Evolutionary conservation across 805 yeast genomes (phyloP).

Genomic region (Ogataea pignaliae): DNA sequence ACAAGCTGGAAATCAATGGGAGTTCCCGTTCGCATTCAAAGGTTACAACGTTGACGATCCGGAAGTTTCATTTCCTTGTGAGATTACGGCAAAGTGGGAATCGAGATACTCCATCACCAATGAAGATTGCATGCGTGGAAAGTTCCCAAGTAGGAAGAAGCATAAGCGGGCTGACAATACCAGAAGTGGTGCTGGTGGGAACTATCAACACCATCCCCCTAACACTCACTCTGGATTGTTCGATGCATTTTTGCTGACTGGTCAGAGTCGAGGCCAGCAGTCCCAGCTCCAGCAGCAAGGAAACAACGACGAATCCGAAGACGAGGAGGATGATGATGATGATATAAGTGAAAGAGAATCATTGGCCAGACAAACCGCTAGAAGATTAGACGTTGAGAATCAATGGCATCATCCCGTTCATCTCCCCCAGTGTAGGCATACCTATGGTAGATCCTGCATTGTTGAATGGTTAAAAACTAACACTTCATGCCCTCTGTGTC

Average conservation of each 20-base stretch:
- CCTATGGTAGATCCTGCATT: constrained; percentile 77
- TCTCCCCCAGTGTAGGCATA: constrained; percentile 73
- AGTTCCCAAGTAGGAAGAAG: not conserved
- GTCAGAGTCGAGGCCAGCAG: too few species aligned
- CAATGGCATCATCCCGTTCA: constrained; percentile 57
- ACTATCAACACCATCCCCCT: too few species aligned
- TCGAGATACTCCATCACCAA: constrained; percentile 6
- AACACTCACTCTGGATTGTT: too few species aligned
- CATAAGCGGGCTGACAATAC: not conserved
- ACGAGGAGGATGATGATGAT: constrained; percentile 12
- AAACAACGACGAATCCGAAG: not conserved
- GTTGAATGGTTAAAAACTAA: constrained; percentile 71
- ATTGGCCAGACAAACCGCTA: too few species aligned
- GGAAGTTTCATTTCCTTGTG: constrained; percentile 23
- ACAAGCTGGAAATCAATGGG: not conserved
- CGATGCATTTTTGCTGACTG: too few species aligned
- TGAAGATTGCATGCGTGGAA: constrained; percentile 6
- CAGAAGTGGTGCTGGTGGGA: not conserved
- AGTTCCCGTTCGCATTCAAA: constrained; percentile 12
- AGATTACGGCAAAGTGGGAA: constrained; percentile 23
- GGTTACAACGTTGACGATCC: constrained; percentile 25
- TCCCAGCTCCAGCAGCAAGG: too few species aligned
- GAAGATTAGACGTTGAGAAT: not conserved
- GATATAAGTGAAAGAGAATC: not conserved
- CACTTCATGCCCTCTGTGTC: constrained; percentile 80